phyloP scores from a whole-genome alignment of 345 rosid species.

The Camelina neglecta region DNA sequence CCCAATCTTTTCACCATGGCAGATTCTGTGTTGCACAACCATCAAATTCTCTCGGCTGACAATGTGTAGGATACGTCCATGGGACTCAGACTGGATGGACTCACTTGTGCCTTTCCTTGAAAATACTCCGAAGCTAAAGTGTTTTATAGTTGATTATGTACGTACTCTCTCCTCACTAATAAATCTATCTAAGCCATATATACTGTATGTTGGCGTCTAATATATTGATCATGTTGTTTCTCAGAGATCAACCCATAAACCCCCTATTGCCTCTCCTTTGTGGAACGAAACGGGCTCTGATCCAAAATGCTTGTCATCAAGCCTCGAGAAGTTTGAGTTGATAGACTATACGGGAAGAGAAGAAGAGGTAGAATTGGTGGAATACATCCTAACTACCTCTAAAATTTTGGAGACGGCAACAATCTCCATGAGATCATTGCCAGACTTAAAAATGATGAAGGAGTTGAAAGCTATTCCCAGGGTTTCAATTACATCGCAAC shows the following conservation, averaged over 20 bases:
- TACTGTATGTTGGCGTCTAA: background rate
- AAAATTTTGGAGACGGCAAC: background rate
- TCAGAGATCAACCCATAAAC: background rate
- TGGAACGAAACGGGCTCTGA: background rate
- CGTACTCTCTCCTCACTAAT: background rate
- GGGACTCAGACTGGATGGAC: background rate
- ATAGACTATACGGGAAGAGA: background rate
- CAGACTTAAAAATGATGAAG: background rate
- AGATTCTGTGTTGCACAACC: background rate
- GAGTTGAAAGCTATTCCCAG: background rate
- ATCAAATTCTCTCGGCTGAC: background rate
- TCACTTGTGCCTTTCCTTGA: background rate
- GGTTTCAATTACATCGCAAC: background rate
- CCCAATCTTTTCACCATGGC: background rate
- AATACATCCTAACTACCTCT: background rate
- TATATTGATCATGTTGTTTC: background rate
- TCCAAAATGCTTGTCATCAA: background rate
- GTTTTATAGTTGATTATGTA: background rate
- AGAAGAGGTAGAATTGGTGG: background rate
- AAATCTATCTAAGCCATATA: background rate
- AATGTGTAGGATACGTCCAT: background rate
- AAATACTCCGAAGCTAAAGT: background rate
- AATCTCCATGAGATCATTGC: background rate
- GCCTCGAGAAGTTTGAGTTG: background rate
- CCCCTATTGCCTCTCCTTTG: background rate